Evolutionary conservation across 768 basidiomycete species (phyloP), one percentile per base, ranked within the genome.

Genomic region (Hortiboletus flavorubellus): DNA sequence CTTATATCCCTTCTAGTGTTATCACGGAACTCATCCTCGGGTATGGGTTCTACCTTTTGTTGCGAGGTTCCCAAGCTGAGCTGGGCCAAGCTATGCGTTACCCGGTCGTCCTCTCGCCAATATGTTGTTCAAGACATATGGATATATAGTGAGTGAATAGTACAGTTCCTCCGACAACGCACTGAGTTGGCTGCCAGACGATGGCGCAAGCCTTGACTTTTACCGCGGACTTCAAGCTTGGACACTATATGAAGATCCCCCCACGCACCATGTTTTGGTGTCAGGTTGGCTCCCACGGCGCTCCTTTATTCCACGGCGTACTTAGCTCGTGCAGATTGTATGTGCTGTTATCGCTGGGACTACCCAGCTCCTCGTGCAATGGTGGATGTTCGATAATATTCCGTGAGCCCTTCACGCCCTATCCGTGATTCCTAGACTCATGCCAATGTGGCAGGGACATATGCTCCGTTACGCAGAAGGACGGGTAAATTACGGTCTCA

Each of bases 111-210:
- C 90, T 6, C 68, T 91, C 53, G 89, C 91, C 0, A 89, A 84
- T 78, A 90, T 92, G 89, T 75, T 91, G 75, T 91, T 91, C 79
- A 91, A 89, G 80, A 87, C 86, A 0, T 89, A 78, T 78, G 88
- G 89, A 33, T 89, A 88, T 62, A 84, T 86, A 54, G 84, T 72
- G 29, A 35, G 66, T 44, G 38, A 9, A 29, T 4, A 8, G n/a
- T 29, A 8, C 23, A 1, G 6, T n/a, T 26, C 21, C 14, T 42
- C 3, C 2, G 5, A 39, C 21, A 14, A 1, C 3, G 3, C 23
- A 33, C 52, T 62, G n/a, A 67, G 2, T 10, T 7, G 26, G 50
- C 31, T 31, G 8, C 29, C 23, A 61, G 61, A 58, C 70, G 10
- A 74, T 76, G 73, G 44, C 64, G 18, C 66, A 70, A 70, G 87